Percentiles rank a stretch among this genome's conserved stretches.
Conservation (phyloP, 768 basidiomycete species). For the Termitomyces sp. region DNA sequence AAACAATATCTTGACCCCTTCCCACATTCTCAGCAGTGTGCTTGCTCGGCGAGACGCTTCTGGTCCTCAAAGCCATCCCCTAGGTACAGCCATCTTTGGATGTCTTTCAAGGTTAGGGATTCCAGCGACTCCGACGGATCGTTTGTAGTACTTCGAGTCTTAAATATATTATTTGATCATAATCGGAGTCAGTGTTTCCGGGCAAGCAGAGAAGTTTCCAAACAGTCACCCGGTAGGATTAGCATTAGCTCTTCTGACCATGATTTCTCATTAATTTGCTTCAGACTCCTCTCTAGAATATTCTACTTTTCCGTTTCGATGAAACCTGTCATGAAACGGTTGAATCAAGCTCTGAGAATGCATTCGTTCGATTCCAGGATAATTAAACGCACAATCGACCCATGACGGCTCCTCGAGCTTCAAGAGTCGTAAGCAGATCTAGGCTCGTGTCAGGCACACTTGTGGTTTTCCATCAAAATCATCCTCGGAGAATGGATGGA, state of each 20-base stretch:
- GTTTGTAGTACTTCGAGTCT: background rate
- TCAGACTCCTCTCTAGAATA: background rate
- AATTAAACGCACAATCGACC: background rate
- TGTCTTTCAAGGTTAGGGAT: slow-evolving; percentile 27
- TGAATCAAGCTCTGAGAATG: background rate
- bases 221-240: background rate
- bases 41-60: slow-evolving; percentile 22
- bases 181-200: slow-evolving; percentile 4
- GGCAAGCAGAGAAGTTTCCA: slow-evolving; percentile 10
- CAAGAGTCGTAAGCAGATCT: background rate
- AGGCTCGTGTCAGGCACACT: background rate
- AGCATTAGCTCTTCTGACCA: background rate
- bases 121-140: slow-evolving; percentile 5
- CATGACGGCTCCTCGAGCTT: background rate
- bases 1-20: slow-evolving; percentile 32
- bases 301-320: background rate
- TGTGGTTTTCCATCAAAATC: background rate
- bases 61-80: background rate
- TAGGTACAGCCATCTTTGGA: slow-evolving; percentile 20
- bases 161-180: background rate
- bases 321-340: background rate
- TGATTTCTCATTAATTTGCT: background rate
- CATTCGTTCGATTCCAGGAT: background rate
- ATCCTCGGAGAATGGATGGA: slow-evolving; percentile 10
- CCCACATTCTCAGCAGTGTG: slow-evolving; percentile 39